Base-by-base conservation (phyloP, 2,329 filamentous ascomycete species). In the Nigrospora oryzae region DNA sequence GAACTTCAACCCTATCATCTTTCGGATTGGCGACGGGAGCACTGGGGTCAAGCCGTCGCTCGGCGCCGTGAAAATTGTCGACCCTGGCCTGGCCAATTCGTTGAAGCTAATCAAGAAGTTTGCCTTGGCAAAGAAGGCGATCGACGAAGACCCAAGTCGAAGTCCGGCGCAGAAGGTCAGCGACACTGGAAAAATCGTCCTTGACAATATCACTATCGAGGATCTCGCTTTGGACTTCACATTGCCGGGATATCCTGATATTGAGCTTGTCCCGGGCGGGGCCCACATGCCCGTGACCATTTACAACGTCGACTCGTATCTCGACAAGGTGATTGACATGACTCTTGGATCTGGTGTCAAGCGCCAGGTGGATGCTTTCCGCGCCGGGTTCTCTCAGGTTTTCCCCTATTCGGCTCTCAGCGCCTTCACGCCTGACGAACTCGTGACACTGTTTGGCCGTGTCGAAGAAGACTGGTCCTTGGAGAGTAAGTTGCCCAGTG, bases 381-480 rank as follows among this genome's bases (percentile, higher is more conserved):
- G 87, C 46, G 67, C 77, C 14, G 93, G 93, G 1, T 98, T 98
- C 63, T 94, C 90, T 1, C 86, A 94, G 53, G 94, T 98, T 0
- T 98, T 98, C 71, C 89, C 91, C 0, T 98, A 95, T 66, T 85
- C 88, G 4, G 89, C 94, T 8, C 69, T 98, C 40, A 88, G 84
- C 52, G 89, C 93, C 0, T 98, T 98, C 60, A 98, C 93, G 0
- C 90, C 94, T 0, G 89, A 89, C 55, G 94, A 98, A 64, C 74
- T 98, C 30, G 91, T 96, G 36, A 91, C 90, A 71, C 75, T 98
- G 23, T 98, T 97, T 68, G 93, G 93, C 15, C 81, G 85, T 46
- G 83, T 89, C 5, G 87, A 97, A 8, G 93, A 98, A 61, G 93
- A 98, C 63, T 98, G 93, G 93, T 89, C 88, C 17, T 83, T 98